A percentile compares a stretch with the other conserved stretches of the same genome.
phyloP scores from a whole-genome alignment of 129 eudicot species.

The Arctium lappa region DNA sequence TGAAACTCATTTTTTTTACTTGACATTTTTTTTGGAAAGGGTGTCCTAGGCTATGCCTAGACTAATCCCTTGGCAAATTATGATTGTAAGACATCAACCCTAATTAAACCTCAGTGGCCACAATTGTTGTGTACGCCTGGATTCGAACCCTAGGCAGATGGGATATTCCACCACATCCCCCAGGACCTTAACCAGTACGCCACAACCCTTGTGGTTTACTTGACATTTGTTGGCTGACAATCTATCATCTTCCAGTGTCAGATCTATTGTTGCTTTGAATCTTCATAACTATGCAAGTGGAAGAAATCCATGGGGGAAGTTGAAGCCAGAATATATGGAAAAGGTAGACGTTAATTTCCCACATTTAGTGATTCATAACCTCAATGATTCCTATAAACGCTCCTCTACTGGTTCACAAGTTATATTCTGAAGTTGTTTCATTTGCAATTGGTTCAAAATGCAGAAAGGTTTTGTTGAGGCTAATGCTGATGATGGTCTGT shows the following conservation, averaged over 20 bases:
- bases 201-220: neutral
- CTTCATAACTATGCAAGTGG: constrained; percentile 96
- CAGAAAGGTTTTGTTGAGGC: constrained; percentile 98
- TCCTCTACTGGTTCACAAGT: neutral
- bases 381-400: neutral
- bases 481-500: constrained; percentile 80
- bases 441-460: neutral
- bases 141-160: no score
- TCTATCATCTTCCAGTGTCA: constrained; percentile 57
- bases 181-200: no score
- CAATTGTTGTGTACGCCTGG: no score
- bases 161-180: no score
- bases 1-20: neutral
- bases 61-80: no score
- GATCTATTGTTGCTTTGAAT: constrained; percentile 86
- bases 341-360: constrained; percentile 42
- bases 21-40: no score
- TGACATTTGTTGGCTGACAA: neutral
- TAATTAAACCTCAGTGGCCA: no score
- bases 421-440: neutral
- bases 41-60: no score
- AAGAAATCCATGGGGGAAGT: constrained; percentile 91
- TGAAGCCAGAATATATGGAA: constrained; percentile 81
- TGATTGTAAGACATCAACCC: no score
- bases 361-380: neutral